These are phyloP conservation scores for Chalciporus piperatus DNA, from an alignment of 768 basidiomycete genomes.

Conservation along the genomic window DNA sequence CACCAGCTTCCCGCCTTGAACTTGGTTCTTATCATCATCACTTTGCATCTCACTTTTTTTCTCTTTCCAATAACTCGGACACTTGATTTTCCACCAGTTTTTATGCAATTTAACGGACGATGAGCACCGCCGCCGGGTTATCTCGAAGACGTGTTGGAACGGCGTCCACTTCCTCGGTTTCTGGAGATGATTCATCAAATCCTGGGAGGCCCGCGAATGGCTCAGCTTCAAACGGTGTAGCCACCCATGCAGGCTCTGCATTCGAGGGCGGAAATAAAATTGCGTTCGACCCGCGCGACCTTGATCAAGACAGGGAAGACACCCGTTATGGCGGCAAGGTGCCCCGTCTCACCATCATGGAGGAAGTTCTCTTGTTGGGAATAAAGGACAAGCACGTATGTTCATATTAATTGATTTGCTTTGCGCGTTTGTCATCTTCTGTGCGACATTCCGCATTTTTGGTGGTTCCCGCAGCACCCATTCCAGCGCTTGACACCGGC, in stretches of 20 bases:
- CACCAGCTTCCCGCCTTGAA: background rate
- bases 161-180: conserved; percentile 35
- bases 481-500: conserved; percentile 2
- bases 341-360: conserved; percentile 91
- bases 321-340: conserved; percentile 64
- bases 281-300: conserved; percentile 90
- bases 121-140: conserved; percentile 53
- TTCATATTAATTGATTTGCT: conserved; percentile 10
- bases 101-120: conserved; percentile 30
- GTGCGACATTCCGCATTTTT: conserved; percentile 5
- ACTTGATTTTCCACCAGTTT: conserved; percentile 2
- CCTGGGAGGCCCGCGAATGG: conserved; percentile 30
- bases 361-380: conserved; percentile 91
- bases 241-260: conserved; percentile 72
- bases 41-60: conserved; percentile 4
- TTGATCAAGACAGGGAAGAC: conserved; percentile 69
- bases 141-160: conserved; percentile 56
- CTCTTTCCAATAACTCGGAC: background rate
- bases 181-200: conserved; percentile 38
- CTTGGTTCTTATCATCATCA: background rate
- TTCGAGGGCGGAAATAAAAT: conserved; percentile 86
- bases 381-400: conserved; percentile 94
- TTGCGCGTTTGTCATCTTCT: conserved; percentile 4
- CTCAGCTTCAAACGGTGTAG: conserved; percentile 27
- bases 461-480: conserved; percentile 18